A percentile compares a stretch with the other conserved stretches of the same genome.
Evolutionary conservation across 352 stramenopile species (phyloP).

Genomic region (Globisporangium emineosum): DNA sequence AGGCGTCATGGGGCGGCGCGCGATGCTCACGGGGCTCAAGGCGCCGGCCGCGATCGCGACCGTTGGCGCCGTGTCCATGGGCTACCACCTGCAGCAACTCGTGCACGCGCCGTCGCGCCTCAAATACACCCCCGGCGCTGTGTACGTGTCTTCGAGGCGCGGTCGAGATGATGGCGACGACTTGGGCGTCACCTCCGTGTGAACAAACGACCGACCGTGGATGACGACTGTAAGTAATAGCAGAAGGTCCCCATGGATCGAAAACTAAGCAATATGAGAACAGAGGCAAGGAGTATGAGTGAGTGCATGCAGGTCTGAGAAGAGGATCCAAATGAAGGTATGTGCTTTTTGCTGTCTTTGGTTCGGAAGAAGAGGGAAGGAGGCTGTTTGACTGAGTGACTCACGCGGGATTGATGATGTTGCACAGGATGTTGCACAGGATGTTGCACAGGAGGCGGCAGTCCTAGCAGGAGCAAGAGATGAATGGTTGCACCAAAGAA

Average conservation of each 20-base stretch:
- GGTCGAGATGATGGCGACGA: not conserved
- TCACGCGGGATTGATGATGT: too few relatives aligned
- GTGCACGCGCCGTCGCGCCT: constrained; percentile 50
- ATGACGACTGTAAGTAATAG: not conserved
- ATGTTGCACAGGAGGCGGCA: too few relatives aligned
- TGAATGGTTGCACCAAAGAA: too few relatives aligned
- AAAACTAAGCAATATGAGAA: not conserved
- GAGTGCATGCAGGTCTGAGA: not conserved
- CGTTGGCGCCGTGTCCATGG: constrained; percentile 43
- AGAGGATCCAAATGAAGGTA: not conserved
- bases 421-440: too few relatives aligned
- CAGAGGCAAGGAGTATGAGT: not conserved
- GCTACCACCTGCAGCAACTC: constrained; percentile 76
- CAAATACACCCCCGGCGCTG: constrained; percentile 48
- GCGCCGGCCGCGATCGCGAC: constrained; percentile 44
- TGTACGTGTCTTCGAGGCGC: not conserved
- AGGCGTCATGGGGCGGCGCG: constrained; percentile 50
- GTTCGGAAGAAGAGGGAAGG: too few relatives aligned
- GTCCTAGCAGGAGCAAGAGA: too few relatives aligned
- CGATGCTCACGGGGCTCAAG: constrained; percentile 43
- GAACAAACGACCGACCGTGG: constrained; percentile 4
- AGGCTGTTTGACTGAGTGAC: too few relatives aligned
- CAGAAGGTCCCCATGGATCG: not conserved
- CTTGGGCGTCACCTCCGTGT: constrained; percentile 10
- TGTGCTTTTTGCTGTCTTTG: not conserved